A percentile compares a stretch with the other conserved stretches of the same genome.
These are phyloP conservation scores for Cyberlindnera euphorbiiphila DNA, from an alignment of 805 yeast species.

Conservation along the genomic window DNA sequence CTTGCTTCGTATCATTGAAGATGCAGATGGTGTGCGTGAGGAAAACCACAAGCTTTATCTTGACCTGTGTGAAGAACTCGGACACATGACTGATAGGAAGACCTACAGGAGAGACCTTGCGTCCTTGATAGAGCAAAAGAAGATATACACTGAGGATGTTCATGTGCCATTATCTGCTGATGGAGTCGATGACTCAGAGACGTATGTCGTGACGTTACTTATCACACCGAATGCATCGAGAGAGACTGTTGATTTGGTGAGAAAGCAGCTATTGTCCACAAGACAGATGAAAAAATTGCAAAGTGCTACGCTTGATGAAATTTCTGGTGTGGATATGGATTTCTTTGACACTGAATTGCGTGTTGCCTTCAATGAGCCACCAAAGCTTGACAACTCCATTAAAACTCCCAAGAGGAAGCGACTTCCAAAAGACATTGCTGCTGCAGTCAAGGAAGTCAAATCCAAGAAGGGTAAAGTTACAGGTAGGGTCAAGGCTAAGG, in stretches of 20 bases:
- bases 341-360: constrained; percentile 26
- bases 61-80: constrained; percentile 37
- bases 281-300: constrained; percentile 1
- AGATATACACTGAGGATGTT: constrained; percentile 24
- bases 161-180: constrained; percentile 22
- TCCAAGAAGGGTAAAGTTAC: constrained; percentile 1
- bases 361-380: constrained; percentile 16
- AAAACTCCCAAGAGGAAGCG: constrained; percentile 1
- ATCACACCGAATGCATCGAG: constrained; percentile 23
- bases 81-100: constrained; percentile 48
- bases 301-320: constrained; percentile 14
- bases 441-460: constrained; percentile 4
- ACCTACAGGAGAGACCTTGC: constrained; percentile 47
- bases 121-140: constrained; percentile 32
- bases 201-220: constrained; percentile 18
- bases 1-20: constrained; percentile 38
- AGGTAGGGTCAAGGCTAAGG: constrained; percentile 5
- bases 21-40: constrained; percentile 42
- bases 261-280: not conserved
- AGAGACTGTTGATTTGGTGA: constrained; percentile 7
- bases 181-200: constrained; percentile 1
- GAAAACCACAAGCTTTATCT: constrained; percentile 11
- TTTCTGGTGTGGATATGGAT: constrained; percentile 22
- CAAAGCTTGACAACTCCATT: constrained; percentile 1
- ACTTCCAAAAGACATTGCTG: constrained; percentile 4